These are phyloP conservation scores for Leccinum pellstonianum DNA, from an alignment of 768 basidiomycete species.

Conservation along the genomic window DNA sequence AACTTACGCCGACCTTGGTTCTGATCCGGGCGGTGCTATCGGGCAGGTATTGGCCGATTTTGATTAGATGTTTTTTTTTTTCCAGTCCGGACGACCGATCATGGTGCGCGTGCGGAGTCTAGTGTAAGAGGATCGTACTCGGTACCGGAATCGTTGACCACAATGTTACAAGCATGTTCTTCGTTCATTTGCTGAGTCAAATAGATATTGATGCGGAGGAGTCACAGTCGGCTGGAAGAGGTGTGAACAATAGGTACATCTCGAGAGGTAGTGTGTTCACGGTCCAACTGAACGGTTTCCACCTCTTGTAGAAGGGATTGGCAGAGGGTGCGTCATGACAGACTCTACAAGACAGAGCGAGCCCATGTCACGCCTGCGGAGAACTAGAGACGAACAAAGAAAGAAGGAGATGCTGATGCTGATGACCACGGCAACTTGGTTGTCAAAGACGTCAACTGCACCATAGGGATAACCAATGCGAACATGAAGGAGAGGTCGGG, in stretches of 20 bases:
- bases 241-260: slow-evolving; percentile 8
- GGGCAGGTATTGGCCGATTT: slow-evolving; percentile 53
- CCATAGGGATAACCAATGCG: too few species aligned
- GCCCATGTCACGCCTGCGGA: slow-evolving; percentile 71
- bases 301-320: slow-evolving; percentile 85
- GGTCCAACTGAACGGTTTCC: slow-evolving; percentile 85
- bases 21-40: slow-evolving; percentile 76
- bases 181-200: slow-evolving; percentile 83
- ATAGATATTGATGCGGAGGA: slow-evolving; percentile 84
- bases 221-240: slow-evolving; percentile 46
- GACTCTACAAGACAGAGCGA: slow-evolving; percentile 83
- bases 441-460: slow-evolving; percentile 50
- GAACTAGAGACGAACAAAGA: neutral
- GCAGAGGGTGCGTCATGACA: slow-evolving; percentile 93
- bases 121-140: slow-evolving; percentile 89
- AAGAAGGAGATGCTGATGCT: slow-evolving; percentile 49
- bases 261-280: slow-evolving; percentile 45
- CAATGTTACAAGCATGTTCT: slow-evolving; percentile 91
- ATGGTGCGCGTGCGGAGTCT: slow-evolving; percentile 78
- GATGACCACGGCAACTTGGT: slow-evolving; percentile 86
- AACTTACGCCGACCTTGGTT: slow-evolving; percentile 35
- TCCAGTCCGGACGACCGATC: slow-evolving; percentile 93
- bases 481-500: too few species aligned
- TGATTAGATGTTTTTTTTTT: slow-evolving; percentile 43
- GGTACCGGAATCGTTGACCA: slow-evolving; percentile 81